Evolutionary conservation across 164 flowering plant species (phyloP), one percentile per base, ranked within the genome.

Genomic region (Malania oleifera): DNA sequence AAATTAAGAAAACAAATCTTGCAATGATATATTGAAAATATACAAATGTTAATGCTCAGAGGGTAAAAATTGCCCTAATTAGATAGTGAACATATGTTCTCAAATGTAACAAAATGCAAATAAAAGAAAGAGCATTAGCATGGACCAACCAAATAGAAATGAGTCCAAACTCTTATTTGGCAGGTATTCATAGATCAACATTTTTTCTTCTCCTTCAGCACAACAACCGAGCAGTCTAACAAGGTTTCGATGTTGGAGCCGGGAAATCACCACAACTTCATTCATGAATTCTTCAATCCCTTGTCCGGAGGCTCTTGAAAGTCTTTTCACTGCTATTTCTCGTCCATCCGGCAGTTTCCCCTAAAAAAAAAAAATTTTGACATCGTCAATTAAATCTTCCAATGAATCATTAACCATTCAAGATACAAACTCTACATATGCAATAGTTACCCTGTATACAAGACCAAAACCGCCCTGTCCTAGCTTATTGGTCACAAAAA

Each of bases 201-300:
- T 65, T 52, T 62, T 70, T 19, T 74, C 81, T 18, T 70, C 73
- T 44, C 61, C 57, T 49, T 70, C 70, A 13, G 65, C 41, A 23
- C 75, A 77, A 52, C 72, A 74, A n/a, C 81, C 81, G n/a, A 77
- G 27, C 1, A 77, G 64, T 38, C 49, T 71, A 38, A 38, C 17
- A 6, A 38, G 41, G 13, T 38, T 38, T 38, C 17, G 0, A 17
- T 38, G 41, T 38, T 38, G 41, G 41, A 38, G 15, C 11, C 15
- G 11, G 15, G 41, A 38, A 38, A 38, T 38, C 41, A 38, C 41
- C 41, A 38, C 15, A 38, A 38, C 41, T 17, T 38, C 41, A 11
- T 38, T 38, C 41, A 38, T 79, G 39, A 79, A 76, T 57, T 79
- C 80, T 45, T 60, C 72, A 1, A 64, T 23, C 26, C 82, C 82